Conservation (phyloP, 345 rosid genomes). For the Stellera chamaejasme region DNA sequence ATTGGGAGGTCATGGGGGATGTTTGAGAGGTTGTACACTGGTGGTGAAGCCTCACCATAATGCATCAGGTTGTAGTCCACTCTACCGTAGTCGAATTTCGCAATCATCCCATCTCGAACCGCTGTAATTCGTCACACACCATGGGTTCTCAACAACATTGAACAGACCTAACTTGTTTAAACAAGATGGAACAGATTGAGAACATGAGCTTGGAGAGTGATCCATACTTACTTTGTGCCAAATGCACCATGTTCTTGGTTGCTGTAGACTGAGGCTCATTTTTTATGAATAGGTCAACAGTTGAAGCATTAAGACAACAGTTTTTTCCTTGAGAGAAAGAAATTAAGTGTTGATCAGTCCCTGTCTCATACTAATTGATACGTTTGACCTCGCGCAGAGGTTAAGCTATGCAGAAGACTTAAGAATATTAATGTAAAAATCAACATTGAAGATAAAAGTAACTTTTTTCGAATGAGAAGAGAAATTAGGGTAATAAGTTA, state of each 20-base stretch:
- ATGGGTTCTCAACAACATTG: no score
- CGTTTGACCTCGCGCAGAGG: no score
- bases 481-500: no score
- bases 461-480: no score
- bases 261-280: conserved; percentile 83
- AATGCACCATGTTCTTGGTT: conserved; percentile 78
- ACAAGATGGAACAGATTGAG: neutral
- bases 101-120: conserved; percentile 48
- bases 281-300: conserved; percentile 39
- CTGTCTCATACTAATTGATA: neutral
- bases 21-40: conserved; percentile 66
- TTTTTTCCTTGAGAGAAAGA: conserved; percentile 41
- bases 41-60: conserved; percentile 57
- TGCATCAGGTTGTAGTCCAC: conserved; percentile 34
- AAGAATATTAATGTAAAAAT: no score
- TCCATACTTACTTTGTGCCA: conserved; percentile 62
- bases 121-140: conserved; percentile 26
- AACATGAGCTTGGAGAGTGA: no score
- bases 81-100: conserved; percentile 73
- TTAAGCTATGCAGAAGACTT: no score
- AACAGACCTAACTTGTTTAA: neutral
- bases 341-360: conserved; percentile 1
- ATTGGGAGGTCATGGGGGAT: conserved; percentile 60
- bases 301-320: conserved; percentile 78
- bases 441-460: no score